Conservation (phyloP, 2,329 filamentous ascomycete species). For the Ramularia endophylla region DNA sequence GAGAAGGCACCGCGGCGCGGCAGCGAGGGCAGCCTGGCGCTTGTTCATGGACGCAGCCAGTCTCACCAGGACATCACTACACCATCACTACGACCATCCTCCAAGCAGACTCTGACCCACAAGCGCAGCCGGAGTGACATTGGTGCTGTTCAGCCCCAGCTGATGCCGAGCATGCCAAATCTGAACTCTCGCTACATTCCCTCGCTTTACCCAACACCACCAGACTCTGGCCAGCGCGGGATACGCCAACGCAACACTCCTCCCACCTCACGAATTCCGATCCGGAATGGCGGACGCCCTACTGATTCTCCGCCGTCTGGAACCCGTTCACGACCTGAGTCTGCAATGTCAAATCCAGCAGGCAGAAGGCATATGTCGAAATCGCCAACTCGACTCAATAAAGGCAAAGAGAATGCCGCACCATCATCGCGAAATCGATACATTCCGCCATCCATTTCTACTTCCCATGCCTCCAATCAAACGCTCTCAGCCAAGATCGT, state of each 20-base stretch:
- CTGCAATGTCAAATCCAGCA: constrained; percentile 23
- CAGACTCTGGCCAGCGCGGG: constrained; percentile 16
- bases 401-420: constrained; percentile 25
- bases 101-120: constrained; percentile 23
- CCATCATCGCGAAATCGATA: constrained; percentile 29
- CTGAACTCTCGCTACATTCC: constrained; percentile 16
- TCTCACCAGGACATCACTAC: constrained; percentile 41
- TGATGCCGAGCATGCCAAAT: constrained; percentile 26
- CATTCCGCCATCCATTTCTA: constrained; percentile 24
- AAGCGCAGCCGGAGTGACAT: constrained; percentile 31
- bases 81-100: constrained; percentile 13
- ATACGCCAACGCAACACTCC: constrained; percentile 13
- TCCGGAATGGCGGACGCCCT: constrained; percentile 25
- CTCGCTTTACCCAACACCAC: constrained; percentile 21
- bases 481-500: constrained; percentile 66
- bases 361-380: constrained; percentile 22
- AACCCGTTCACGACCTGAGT: constrained; percentile 24
- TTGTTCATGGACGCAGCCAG: constrained; percentile 47
- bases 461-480: constrained; percentile 23
- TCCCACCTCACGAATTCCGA: constrained; percentile 26
- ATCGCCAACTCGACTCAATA: constrained; percentile 24
- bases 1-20: constrained; percentile 47
- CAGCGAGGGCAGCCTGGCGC: constrained; percentile 63
- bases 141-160: constrained; percentile 19
- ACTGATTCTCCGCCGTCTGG: constrained; percentile 29